Base-by-base conservation (phyloP, 192 early-diverging fungal genomes). In the Polychytrium aggregatum region DNA sequence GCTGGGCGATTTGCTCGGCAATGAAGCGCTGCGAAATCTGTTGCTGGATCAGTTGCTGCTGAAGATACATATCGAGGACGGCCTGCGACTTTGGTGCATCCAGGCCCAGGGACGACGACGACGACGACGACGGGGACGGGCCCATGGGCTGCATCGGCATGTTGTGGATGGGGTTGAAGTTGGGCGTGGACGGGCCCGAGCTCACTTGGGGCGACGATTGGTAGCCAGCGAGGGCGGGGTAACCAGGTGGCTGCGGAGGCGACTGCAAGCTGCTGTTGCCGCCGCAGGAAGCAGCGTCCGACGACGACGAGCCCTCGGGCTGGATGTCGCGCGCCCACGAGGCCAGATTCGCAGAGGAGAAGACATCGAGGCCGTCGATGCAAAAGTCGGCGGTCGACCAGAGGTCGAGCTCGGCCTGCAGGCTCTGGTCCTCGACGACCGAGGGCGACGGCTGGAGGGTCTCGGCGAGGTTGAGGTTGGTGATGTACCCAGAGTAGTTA, bases 321-420 rank as follows among this genome's bases (percentile, higher is more conserved):
- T 13, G 1, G 16, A 22, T 11, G 44, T 42, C 40, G 21, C 35
- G 22, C 13, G 41, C 27, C 22, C 41, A 44, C 14, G 38, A 4
- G 20, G 38, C n/a, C n/a, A n/a, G 26, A 20, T 21, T 16, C 9
- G 20, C 46, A 20, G 20, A 16, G 30, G 16, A 10, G 0, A 29
- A 20, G 30, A 11, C 30, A 20, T 47, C 46, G 26, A 47, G 3
- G 14, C 25, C 25, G 30, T 56, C 55, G 38, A 58, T 36, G 37
- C 21, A 46, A 29, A 58, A 58, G 27, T 50, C 48, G n/a, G 56
- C 38, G 42, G 50, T 58, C 36, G 52, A 34, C 56, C 56, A 58
- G 2, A 58, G 43, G 30, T 58, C 56, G 20, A 58, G 37, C 26
- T 58, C 56, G 29, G 34, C 37, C 11, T 43, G 24, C 21, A 44